Evolutionary conservation across 2,329 filamentous ascomycete genomes (phyloP).

Genomic region (Paramyrothecium sp.): DNA sequence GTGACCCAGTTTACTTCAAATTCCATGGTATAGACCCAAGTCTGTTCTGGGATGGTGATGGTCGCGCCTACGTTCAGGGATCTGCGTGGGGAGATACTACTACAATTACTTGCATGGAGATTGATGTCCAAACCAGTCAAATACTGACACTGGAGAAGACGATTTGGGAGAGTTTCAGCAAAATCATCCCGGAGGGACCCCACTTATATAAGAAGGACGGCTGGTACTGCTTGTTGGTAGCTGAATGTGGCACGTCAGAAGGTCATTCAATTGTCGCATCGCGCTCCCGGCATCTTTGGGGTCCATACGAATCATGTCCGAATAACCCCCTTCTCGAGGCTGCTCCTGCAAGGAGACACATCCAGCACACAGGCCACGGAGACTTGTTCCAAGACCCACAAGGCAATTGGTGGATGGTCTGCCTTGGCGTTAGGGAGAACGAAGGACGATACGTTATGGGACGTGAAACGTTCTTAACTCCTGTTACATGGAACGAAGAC

Average conservation of each 20-base stretch:
- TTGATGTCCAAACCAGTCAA: conserved; percentile 16
- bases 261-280: conserved; percentile 42
- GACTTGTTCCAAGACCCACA: not conserved
- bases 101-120: conserved; percentile 22
- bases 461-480: not conserved
- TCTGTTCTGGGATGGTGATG: conserved; percentile 37
- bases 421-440: not conserved
- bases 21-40: conserved; percentile 42
- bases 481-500: not conserved
- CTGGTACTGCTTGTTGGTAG: conserved; percentile 47
- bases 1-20: conserved; percentile 30
- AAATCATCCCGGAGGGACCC: conserved; percentile 36
- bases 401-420: not conserved
- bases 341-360: not conserved
- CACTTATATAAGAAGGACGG: conserved; percentile 41
- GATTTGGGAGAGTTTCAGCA: conserved; percentile 11
- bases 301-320: conserved; percentile 39
- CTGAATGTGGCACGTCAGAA: conserved; percentile 44
- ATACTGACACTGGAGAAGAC: conserved; percentile 12
- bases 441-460: not conserved
- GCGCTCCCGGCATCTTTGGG: conserved; percentile 33
- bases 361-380: not conserved
- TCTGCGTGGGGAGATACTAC: conserved; percentile 6
- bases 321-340: conserved; percentile 39
- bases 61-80: conserved; percentile 25